Conservation (phyloP, 331 rosid species). For the Rhamnella rubrinervis region DNA sequence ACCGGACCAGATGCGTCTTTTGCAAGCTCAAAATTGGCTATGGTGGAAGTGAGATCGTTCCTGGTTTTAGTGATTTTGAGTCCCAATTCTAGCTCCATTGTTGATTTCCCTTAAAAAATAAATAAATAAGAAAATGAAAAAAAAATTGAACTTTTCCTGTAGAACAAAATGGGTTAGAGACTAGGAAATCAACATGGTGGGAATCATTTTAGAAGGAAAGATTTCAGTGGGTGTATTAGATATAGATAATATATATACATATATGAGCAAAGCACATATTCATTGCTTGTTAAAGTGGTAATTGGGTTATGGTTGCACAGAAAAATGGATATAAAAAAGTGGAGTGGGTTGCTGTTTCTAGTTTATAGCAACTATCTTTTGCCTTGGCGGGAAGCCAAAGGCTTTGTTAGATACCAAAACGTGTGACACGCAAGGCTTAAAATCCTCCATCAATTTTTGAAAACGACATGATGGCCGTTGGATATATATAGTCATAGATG, state of each 20-base stretch:
- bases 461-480: background rate
- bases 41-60: slow-evolving; percentile 41
- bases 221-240: background rate
- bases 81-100: slow-evolving; percentile 68
- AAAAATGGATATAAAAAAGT: background rate
- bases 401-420: slow-evolving; percentile 17
- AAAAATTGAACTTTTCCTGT: background rate
- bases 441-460: background rate
- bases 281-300: slow-evolving; percentile 42
- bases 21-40: slow-evolving; percentile 39
- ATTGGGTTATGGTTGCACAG: too few relatives aligned
- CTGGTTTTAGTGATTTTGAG: slow-evolving; percentile 58
- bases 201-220: background rate
- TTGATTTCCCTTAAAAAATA: background rate
- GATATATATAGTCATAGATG: too few relatives aligned
- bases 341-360: slow-evolving; percentile 1
- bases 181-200: slow-evolving; percentile 1
- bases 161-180: background rate
- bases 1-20: slow-evolving; percentile 44
- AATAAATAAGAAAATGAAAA: background rate
- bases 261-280: slow-evolving; percentile 49
- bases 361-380: background rate
- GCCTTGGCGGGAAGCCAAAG: slow-evolving; percentile 35
- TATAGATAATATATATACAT: slow-evolving; percentile 8
- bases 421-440: background rate